These are phyloP conservation scores for Candida frijolesensis DNA, from an alignment of 1,139 yeast genomes.

Conservation along the genomic window DNA sequence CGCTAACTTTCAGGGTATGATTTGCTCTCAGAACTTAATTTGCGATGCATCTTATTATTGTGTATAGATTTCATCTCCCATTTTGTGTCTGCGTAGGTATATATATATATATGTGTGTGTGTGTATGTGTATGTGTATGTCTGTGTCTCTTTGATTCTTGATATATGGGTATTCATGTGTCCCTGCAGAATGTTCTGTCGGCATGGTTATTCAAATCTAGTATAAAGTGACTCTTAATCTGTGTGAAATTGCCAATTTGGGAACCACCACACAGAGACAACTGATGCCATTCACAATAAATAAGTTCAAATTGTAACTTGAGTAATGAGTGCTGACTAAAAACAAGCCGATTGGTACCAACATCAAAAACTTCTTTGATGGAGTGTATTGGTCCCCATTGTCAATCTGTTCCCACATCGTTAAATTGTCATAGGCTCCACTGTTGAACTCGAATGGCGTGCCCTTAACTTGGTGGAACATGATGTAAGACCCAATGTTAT, in stretches of 20 bases:
- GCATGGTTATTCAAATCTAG: slow-evolving; percentile 13
- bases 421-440: slow-evolving; percentile 93
- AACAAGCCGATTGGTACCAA: slow-evolving; percentile 89
- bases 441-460: slow-evolving; percentile 94
- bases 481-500: slow-evolving; percentile 87
- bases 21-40: too few species aligned
- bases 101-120: too few species aligned
- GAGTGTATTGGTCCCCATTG: slow-evolving; percentile 96
- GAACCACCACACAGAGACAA: slow-evolving; percentile 81
- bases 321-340: slow-evolving; percentile 85
- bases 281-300: slow-evolving; percentile 80
- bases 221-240: slow-evolving; percentile 69
- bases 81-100: too few species aligned
- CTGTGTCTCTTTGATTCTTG: not conserved
- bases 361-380: slow-evolving; percentile 88
- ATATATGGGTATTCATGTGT: not conserved
- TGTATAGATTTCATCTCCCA: too few species aligned
- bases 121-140: not conserved
- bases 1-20: too few species aligned
- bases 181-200: not conserved
- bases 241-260: slow-evolving; percentile 84
- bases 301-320: slow-evolving; percentile 77
- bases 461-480: slow-evolving; percentile 98
- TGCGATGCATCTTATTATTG: too few species aligned
- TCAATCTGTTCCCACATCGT: slow-evolving; percentile 99